Percentiles rank a stretch among this genome's conserved stretches.
Evolutionary conservation across 2,329 filamentous ascomycete genomes (phyloP).

Genomic region (Cytospora piceicola): DNA sequence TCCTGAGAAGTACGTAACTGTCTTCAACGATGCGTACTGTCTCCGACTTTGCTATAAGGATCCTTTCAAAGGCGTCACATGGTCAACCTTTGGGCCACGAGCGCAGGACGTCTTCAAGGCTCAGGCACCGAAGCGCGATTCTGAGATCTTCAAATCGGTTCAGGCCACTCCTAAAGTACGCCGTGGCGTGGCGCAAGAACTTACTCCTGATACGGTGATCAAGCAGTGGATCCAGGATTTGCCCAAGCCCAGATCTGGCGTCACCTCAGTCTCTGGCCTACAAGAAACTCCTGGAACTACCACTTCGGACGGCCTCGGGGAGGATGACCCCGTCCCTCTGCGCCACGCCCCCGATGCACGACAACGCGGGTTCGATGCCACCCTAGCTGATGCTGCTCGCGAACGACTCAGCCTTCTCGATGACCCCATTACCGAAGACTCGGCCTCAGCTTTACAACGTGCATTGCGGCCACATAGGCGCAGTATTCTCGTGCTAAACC

Average conservation of each 20-base stretch:
- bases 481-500: conserved; percentile 4
- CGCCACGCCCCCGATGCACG: neutral
- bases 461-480: conserved; percentile 5
- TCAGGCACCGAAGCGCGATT: conserved; percentile 20
- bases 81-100: conserved; percentile 34
- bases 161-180: neutral
- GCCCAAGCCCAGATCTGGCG: neutral
- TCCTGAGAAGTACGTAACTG: conserved; percentile 26
- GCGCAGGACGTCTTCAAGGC: conserved; percentile 29
- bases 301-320: neutral
- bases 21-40: conserved; percentile 34
- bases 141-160: conserved; percentile 27
- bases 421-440: conserved; percentile 8
- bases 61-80: conserved; percentile 18
- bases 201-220: neutral
- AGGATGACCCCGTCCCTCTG: neutral
- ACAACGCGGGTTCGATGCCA: neutral
- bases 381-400: conserved; percentile 5
- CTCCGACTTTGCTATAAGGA: conserved; percentile 37
- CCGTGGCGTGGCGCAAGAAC: neutral
- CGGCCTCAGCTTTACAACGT: conserved; percentile 7
- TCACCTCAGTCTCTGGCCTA: neutral
- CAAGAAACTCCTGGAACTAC: neutral
- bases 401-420: conserved; percentile 6
- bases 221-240: neutral